A percentile compares a stretch with the other conserved stretches of the same genome.
These are phyloP conservation scores for Gaeumannomyces sp. DNA, from an alignment of 2,329 filamentous ascomycete genomes.

Conservation along the genomic window DNA sequence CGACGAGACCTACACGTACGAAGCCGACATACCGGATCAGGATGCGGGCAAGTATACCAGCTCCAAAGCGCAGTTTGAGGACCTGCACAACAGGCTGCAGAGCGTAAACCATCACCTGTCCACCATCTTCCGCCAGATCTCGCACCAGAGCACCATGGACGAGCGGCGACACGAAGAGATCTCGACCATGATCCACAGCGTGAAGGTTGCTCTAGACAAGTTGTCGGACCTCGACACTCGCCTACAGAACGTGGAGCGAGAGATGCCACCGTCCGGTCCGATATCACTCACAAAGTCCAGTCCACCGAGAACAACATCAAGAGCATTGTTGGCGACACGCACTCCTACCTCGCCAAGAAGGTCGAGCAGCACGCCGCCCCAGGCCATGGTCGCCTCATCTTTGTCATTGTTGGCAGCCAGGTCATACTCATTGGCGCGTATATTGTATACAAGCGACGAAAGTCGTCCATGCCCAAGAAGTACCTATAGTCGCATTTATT, in stretches of 20 bases:
- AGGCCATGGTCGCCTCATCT: conserved; percentile 51
- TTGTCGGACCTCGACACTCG: conserved; percentile 39
- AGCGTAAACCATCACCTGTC: conserved; percentile 62
- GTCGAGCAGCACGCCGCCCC: conserved; percentile 40
- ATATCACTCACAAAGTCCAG: conserved; percentile 43
- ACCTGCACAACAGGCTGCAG: conserved; percentile 80
- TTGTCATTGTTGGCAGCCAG: conserved; percentile 70
- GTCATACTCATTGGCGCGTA: conserved; percentile 63
- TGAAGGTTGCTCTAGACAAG: conserved; percentile 38
- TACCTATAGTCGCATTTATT: conserved; percentile 53
- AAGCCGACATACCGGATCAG: conserved; percentile 40
- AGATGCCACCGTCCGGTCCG: conserved; percentile 51
- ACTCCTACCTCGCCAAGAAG: conserved; percentile 41
- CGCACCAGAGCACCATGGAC: conserved; percentile 41
- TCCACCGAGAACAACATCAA: conserved; percentile 47
- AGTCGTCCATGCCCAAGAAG: conserved; percentile 78
- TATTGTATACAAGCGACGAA: conserved; percentile 72
- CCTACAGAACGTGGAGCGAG: conserved; percentile 48
- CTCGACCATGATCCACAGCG: conserved; percentile 37
- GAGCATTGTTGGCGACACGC: conserved; percentile 41
- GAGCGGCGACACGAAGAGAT: conserved; percentile 54
- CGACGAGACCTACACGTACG: conserved; percentile 25
- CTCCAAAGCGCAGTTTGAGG: conserved; percentile 63
- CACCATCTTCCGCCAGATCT: conserved; percentile 53
- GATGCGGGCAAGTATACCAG: conserved; percentile 40